phyloP scores from a whole-genome alignment of 345 rosid species.

The Brassica napus region DNA sequence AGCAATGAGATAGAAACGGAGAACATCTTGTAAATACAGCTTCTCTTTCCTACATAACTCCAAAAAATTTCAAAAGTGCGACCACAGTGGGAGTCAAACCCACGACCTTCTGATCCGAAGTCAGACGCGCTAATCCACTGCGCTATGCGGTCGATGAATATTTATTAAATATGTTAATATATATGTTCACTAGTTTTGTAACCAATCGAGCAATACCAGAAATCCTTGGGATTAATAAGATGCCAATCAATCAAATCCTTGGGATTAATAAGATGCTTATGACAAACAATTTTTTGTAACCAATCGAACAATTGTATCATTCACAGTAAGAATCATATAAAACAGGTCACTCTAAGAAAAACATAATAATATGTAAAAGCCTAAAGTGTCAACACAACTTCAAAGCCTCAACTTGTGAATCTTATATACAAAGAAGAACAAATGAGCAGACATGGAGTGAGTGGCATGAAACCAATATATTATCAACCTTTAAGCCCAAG shows the following conservation, averaged over 20 bases:
- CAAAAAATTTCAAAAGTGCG: neutral
- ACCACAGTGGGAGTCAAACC: constrained; percentile 72
- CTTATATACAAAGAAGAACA: constrained; percentile 28
- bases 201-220: too few species aligned
- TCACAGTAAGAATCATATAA: neutral
- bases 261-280: too few species aligned
- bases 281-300: too few species aligned
- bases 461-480: neutral
- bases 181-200: too few species aligned
- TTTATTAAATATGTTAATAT: too few species aligned
- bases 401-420: constrained; percentile 11
- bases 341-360: neutral
- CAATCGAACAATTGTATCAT: neutral
- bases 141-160: constrained; percentile 61
- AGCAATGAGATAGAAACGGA: too few species aligned
- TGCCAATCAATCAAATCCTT: too few species aligned
- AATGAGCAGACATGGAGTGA: constrained; percentile 11
- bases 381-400: constrained; percentile 18
- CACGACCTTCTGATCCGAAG: constrained; percentile 99
- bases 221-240: too few species aligned
- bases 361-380: neutral
- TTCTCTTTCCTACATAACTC: too few species aligned
- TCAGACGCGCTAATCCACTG: constrained; percentile 99
- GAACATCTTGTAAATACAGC: too few species aligned
- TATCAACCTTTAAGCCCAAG: constrained; percentile 24